A percentile compares a stretch with the other conserved stretches of the same genome.
phyloP scores from a whole-genome alignment of 768 basidiomycete species.

The Mycena maculata region DNA sequence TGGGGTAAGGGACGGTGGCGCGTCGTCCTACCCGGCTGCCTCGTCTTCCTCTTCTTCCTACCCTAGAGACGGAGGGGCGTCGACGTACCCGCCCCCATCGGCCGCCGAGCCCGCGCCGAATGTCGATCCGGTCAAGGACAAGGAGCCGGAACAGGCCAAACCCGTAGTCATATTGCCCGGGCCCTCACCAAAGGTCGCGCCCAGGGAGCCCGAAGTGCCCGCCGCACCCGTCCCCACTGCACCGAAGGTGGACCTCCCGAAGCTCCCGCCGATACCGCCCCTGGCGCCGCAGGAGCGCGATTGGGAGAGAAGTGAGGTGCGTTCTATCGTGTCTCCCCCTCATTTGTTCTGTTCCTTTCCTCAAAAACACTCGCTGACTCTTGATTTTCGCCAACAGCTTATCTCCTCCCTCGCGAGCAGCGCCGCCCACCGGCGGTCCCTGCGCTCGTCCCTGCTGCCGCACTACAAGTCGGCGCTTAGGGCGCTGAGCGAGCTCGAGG shows the following conservation, averaged over 20 bases:
- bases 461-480: slow-evolving; percentile 59
- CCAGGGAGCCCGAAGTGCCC: too few relatives aligned
- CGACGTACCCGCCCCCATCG: slow-evolving; percentile 7
- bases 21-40: slow-evolving; percentile 23
- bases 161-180: too few relatives aligned
- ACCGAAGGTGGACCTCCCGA: slow-evolving; percentile 8
- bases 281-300: slow-evolving; percentile 27
- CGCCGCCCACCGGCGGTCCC: slow-evolving; percentile 49
- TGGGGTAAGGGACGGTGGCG: background rate
- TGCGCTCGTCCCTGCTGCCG: slow-evolving; percentile 49
- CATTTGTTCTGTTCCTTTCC: too few relatives aligned
- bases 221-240: background rate
- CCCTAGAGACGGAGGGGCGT: too few relatives aligned
- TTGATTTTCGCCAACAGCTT: slow-evolving; percentile 33
- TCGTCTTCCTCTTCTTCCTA: too few relatives aligned
- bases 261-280: slow-evolving; percentile 24
- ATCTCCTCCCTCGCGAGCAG: background rate
- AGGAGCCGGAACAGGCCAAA: too few relatives aligned
- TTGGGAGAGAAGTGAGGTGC: slow-evolving; percentile 22
- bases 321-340: background rate
- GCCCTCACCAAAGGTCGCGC: too few relatives aligned
- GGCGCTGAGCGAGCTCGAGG: slow-evolving; percentile 71
- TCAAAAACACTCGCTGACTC: too few relatives aligned
- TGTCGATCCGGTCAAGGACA: too few relatives aligned
- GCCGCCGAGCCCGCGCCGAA: slow-evolving; percentile 15